Base-by-base conservation (phyloP, 2,329 filamentous ascomycete species). In the Byssoonygena ceratinophila region DNA sequence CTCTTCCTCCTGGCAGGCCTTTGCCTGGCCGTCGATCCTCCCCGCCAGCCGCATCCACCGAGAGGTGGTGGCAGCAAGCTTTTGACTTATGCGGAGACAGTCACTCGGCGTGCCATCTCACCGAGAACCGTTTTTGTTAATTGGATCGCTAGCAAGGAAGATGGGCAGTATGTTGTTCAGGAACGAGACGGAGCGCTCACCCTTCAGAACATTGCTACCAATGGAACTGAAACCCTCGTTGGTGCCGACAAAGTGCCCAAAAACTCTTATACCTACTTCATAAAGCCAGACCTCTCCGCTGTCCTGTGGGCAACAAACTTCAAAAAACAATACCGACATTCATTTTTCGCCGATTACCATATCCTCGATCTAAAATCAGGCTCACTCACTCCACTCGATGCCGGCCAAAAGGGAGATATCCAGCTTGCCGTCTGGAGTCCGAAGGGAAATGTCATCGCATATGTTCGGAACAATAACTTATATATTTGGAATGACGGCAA, bases 271-370 rank as follows among this genome's bases (percentile, higher is more conserved):
- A 76, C 80, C 40, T 84, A 80, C 64, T 81, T 74, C 68, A 81
- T 85, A 57, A 80, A 78, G 37, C 68, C 78, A 1, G 80, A 83
- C 60, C 71, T 77, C 5, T 74, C 73, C 20, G 75, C 76, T 50
- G 74, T 85, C 0, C 67, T 85, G 16, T 80, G 82, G 68, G 74
- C 81, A 1, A 74, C 79, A 51, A 85, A 85, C 60, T 76, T 79
- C 63, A 85, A 79, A 12, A 83, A 84, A 65, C 77, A 83, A 63
- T 85, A 85, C 60, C 78, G 83, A 1, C 70, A 84, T 66, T 83
- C 82, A 4, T 85, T 81, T 66, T 82, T 81, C 62, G 77, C 82
- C 31, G 76, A 85, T 62, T 86, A 85, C 64, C 75, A 79, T 41
- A 68, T 86, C 18, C 74, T 82, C 44, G 77, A 85, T 57, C 75